phyloP scores from a whole-genome alignment of 495 filamentous ascomycete species.

The Penicillium alfredii region DNA sequence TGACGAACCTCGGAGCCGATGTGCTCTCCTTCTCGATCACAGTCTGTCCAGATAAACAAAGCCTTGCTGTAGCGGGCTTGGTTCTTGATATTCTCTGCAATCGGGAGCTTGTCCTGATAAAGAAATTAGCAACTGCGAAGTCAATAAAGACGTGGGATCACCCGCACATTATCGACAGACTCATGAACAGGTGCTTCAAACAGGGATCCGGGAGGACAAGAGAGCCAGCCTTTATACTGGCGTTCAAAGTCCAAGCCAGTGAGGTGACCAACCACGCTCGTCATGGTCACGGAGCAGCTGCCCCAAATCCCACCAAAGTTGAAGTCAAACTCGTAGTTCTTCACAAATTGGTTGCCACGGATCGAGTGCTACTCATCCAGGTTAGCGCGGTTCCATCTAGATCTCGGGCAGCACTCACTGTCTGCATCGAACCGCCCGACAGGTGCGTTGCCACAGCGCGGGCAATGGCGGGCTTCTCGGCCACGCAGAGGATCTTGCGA shows the following conservation, averaged over 20 bases:
- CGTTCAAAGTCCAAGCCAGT: constrained; percentile 63
- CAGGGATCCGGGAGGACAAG: constrained; percentile 68
- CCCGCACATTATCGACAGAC: constrained; percentile 54
- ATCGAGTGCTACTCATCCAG: constrained; percentile 52
- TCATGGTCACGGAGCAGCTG: constrained; percentile 79
- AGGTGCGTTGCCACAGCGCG: constrained; percentile 89
- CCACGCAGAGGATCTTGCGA: constrained; percentile 75
- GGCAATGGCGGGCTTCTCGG: constrained; percentile 94
- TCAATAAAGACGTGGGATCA: background rate
- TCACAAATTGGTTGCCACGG: constrained; percentile 68
- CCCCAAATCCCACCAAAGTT: constrained; percentile 81
- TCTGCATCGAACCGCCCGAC: constrained; percentile 63
- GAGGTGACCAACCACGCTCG: constrained; percentile 82
- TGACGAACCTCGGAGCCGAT: constrained; percentile 90
- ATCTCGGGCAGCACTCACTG: constrained; percentile 60
- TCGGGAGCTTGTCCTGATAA: constrained; percentile 64
- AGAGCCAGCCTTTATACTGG: constrained; percentile 69
- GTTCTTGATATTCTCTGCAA: constrained; percentile 76
- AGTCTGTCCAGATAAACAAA: constrained; percentile 97
- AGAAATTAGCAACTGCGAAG: constrained; percentile 6
- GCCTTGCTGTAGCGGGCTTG: constrained; percentile 64
- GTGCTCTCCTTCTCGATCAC: constrained; percentile 94
- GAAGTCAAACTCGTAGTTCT: constrained; percentile 91
- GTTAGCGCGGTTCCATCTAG: no score
- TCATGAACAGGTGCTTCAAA: constrained; percentile 77